Base-by-base conservation (phyloP, 177 flowering plant genomes). In the Tripterygium wilfordii region DNA sequence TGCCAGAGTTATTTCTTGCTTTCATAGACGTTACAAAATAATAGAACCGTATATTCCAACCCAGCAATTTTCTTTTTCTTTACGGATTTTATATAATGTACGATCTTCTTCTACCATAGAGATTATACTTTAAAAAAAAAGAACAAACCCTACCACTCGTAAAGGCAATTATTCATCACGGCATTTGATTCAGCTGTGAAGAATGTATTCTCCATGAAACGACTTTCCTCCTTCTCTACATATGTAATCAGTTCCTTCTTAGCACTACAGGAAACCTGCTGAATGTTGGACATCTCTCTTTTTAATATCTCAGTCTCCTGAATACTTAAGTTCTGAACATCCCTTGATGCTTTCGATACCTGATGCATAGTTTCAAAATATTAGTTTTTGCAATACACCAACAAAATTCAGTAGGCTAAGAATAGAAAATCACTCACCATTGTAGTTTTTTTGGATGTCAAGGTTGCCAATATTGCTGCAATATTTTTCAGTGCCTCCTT, bases 71-170 rank as follows among this genome's bases (percentile, higher is more conserved):
- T n/a, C n/a, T n/a, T n/a, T n/a, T n/a, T n/a, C n/a, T n/a, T n/a
- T n/a, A n/a, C n/a, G n/a, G n/a, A n/a, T n/a, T n/a, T n/a, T n/a
- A n/a, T n/a, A n/a, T n/a, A n/a, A n/a, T n/a, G n/a, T n/a, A n/a
- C n/a, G n/a, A n/a, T n/a, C n/a, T n/a, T n/a, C n/a, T n/a, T n/a
- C n/a, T n/a, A n/a, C n/a, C n/a, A n/a, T n/a, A n/a, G n/a, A n/a
- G n/a, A n/a, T n/a, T n/a, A n/a, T n/a, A n/a, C n/a, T n/a, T n/a
- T n/a, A n/a, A n/a, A n/a, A n/a, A n/a, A n/a, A n/a, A n/a, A n/a
- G n/a, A n/a, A n/a, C n/a, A n/a, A n/a, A n/a, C n/a, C n/a, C n/a
- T 69, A 81, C 95, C 91, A 77, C 10, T 81, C 79, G 9, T 66
- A 49, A 25, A 83, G 55, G 59, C 46, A 54, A 36, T 57, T 58